Percentiles rank a stretch among this genome's conserved stretches.
phyloP scores from a whole-genome alignment of 2,329 filamentous ascomycete genomes.

The Aspergillus novoparasiticus region DNA sequence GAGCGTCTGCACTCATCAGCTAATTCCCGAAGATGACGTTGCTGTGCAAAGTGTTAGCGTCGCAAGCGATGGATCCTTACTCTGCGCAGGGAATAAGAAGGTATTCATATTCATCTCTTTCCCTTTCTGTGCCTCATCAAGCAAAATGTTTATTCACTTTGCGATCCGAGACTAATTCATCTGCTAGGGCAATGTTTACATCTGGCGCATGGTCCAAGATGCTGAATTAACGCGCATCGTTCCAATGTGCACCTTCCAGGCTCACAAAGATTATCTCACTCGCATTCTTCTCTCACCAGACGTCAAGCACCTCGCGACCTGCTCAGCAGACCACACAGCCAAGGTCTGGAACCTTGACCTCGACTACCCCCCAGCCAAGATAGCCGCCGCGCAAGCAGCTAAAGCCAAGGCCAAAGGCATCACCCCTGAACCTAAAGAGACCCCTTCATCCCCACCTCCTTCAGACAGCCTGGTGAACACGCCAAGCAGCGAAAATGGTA shows the following conservation, averaged over 20 bases:
- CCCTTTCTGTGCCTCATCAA: not conserved
- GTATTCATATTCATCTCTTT: conserved; percentile 49
- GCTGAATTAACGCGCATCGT: conserved; percentile 81
- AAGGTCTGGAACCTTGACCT: conserved; percentile 95
- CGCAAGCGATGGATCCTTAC: conserved; percentile 86
- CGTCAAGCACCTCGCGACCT: conserved; percentile 91
- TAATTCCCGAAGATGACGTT: conserved; percentile 95
- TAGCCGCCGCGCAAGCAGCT: conserved; percentile 28
- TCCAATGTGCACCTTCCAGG: conserved; percentile 84
- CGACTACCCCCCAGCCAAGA: conserved; percentile 50
- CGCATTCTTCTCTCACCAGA: conserved; percentile 89
- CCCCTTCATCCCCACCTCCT: conserved; percentile 20
- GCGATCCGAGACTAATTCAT: not conserved
- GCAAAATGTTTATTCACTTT: not conserved
- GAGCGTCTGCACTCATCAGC: conserved; percentile 94
- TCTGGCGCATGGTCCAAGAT: conserved; percentile 89
- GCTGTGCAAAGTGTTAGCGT: conserved; percentile 93
- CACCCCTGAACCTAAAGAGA: conserved; percentile 15
- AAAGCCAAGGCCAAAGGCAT: conserved; percentile 22
- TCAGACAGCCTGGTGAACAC: conserved; percentile 24
- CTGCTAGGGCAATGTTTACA: conserved; percentile 85
- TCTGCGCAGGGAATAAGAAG: conserved; percentile 90
- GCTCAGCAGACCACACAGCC: conserved; percentile 89
- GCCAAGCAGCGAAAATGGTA: conserved; percentile 25
- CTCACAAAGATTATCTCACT: conserved; percentile 90